Base-by-base conservation (phyloP, 176 grass and related monocot species). In the Juncus effusus region DNA sequence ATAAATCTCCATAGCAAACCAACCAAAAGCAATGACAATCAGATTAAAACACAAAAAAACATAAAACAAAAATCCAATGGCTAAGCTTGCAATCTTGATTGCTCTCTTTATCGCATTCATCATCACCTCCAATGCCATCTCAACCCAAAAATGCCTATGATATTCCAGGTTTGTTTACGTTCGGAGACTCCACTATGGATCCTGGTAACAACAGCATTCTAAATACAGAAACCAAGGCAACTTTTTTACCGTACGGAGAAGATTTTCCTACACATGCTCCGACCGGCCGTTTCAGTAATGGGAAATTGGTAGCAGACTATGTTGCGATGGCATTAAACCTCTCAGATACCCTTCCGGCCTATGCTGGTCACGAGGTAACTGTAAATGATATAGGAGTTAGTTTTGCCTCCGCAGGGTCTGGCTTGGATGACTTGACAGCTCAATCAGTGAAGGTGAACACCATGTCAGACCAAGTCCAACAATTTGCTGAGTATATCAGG, bases 111-210 rank as follows among this genome's bases (percentile, higher is more conserved):
- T 11, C 2, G 2, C 52, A 52, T 67, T 53, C 9, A 41, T 52
- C 9, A 52, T 67, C 9, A 51, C 9, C 42, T 67, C 42, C 3
- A 52, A 67, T 36, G 64, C 44, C 47, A 35, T 15, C 13, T 35
- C 16, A 28, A 28, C 19, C 19, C 19, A 28, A 28, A 28, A 28
- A 28, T 28, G 10, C 42, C 9, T 54, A 79, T 12, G 80, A 54
- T 69, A 60, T 87, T 76, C 70, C 78, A 2, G 81, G 78, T 4
- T 74, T 95, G 66, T 95, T 95, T 75, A 85, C 79, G 6, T 89
- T 89, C 65, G 82, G 90, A 28, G 90, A 95, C 74, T 95, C 85
- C 0, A 86, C 90, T 61, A 50, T 95, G 39, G 90, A 95, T 80
- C 50, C 82, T 7, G 90, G 90, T 70, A 95, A 89, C 82, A 95